These are phyloP conservation scores for Cryptococcus sp. DNA, from an alignment of 1,284 basidiomycete genomes.

Conservation along the genomic window DNA sequence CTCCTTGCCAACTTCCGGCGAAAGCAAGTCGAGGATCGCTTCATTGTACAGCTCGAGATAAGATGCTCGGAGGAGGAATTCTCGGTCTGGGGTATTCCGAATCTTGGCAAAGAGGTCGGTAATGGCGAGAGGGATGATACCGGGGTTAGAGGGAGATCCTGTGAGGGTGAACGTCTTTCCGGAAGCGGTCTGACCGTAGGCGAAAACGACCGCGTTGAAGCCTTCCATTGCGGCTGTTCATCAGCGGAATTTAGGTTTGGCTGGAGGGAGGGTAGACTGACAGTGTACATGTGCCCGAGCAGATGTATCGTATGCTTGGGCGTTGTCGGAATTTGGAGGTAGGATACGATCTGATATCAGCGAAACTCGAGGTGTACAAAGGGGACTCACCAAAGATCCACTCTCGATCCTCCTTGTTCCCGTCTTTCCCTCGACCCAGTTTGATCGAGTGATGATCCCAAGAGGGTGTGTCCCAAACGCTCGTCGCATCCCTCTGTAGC, in stretches of 20 bases:
- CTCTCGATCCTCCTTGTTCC: conserved; percentile 36
- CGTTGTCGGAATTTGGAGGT: conserved; percentile 61
- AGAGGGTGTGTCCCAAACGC: conserved; percentile 33
- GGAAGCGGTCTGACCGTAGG: conserved; percentile 65
- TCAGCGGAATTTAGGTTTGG: background rate
- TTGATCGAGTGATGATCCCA: conserved; percentile 40
- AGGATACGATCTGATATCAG: conserved; percentile 45
- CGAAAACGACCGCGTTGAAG: conserved; percentile 90
- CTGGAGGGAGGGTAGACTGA: conserved; percentile 13
- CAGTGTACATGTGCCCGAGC: conserved; percentile 75
- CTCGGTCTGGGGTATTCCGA: conserved; percentile 52
- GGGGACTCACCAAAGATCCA: conserved; percentile 50
- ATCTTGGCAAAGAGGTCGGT: conserved; percentile 51
- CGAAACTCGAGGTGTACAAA: conserved; percentile 33
- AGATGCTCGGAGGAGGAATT: conserved; percentile 88
- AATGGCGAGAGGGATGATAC: conserved; percentile 92
- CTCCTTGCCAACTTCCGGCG: conserved; percentile 31
- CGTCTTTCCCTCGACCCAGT: conserved; percentile 31
- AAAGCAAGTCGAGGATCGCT: conserved; percentile 61
- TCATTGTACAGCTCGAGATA: conserved; percentile 99
- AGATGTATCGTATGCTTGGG: conserved; percentile 73
- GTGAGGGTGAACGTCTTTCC: conserved; percentile 90
- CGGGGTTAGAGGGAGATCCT: conserved; percentile 76
- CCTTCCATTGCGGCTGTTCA: conserved; percentile 80
- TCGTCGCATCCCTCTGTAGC: conserved; percentile 20